A percentile compares a stretch with the other conserved stretches of the same genome.
phyloP scores from a whole-genome alignment of 1,284 basidiomycete genomes.

The Ceratobasidium papillatum region DNA sequence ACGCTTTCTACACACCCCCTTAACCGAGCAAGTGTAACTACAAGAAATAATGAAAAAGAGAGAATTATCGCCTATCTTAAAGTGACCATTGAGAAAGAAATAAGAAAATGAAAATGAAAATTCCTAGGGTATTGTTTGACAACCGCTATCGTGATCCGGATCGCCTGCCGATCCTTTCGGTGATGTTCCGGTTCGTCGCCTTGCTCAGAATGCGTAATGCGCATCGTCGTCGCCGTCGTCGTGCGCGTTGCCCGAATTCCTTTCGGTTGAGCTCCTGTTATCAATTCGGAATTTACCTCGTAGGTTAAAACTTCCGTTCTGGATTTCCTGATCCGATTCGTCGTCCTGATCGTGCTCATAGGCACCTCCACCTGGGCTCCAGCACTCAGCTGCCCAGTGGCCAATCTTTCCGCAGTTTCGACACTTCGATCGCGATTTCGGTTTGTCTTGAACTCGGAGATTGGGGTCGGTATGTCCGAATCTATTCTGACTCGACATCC shows the following conservation, averaged over 20 bases:
- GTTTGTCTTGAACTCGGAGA: not conserved
- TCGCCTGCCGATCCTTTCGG: not conserved
- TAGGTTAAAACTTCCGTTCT: not conserved
- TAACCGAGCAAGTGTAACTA: conserved; percentile 12
- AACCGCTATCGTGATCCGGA: not conserved
- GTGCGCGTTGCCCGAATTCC: not conserved
- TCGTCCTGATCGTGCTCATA: not conserved
- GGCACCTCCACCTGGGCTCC: not conserved
- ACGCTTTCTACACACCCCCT: conserved; percentile 3
- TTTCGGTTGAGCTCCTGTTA: not conserved
- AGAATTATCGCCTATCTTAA: not conserved
- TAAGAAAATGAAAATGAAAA: not conserved
- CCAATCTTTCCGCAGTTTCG: conserved; percentile 7
- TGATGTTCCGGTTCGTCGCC: not conserved
- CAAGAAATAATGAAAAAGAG: not conserved
- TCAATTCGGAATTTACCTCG: not conserved
- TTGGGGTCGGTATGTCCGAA: not conserved
- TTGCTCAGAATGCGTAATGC: too few species aligned
- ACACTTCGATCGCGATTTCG: not conserved
- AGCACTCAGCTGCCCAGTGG: conserved; percentile 5
- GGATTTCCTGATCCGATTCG: not conserved
- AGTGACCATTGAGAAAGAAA: conserved; percentile 7
- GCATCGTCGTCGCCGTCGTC: not conserved
- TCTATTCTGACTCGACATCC: not conserved
- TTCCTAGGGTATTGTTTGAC: not conserved